Base-by-base conservation (phyloP, 2,329 filamentous ascomycete genomes). In the Aspergillus udagawae region DNA sequence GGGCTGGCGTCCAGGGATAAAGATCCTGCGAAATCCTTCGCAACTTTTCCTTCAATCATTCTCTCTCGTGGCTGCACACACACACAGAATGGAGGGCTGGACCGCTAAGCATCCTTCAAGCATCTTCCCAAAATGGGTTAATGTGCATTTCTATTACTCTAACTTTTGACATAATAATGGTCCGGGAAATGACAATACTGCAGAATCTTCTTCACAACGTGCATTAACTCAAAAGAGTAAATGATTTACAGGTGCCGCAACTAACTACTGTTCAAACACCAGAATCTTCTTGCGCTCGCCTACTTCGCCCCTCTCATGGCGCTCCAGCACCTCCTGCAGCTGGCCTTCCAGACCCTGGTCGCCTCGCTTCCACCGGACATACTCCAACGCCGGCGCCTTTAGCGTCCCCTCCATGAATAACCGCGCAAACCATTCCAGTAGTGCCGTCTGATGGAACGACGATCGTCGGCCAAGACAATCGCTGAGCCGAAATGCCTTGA, bases 341-440 rank as follows among this genome's bases (percentile, higher is more conserved):
- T 21, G 6, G 2, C 29, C 20, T 23, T 53, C 38, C 1, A 45
- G 42, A 12, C 27, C 51, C 27, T 10, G 25, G 2, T 53, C 51
- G 3, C 51, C 51, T 28, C 38, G 51, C 27, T 48, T 53, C 51
- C 51, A 53, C 38, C 42, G 51, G 3, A 53, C 51, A 47, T 53
- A 53, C 27, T 53, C 51, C 27, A 53, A 4, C n/a, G 51, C 51
- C 9, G 51, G 51, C 2, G 51, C 42, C 42, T 29, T 53, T 17
- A 53, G 51, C 6, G 51, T 53, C 17, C 51, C 41, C 1, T 23
- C 51, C 23, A 7, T 8, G 25, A 53, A 45, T 14, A 53, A 29
- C 4, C 51, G 51, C 21, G 25, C 42, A 44, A 44, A 44, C 41
- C 41, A 44, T 12, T 44, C 41, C n/a, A 44, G 1, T 5, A 44